These are phyloP conservation scores for Wickerhamiella occidentalis DNA, from an alignment of 805 yeast species.

Conservation along the genomic window DNA sequence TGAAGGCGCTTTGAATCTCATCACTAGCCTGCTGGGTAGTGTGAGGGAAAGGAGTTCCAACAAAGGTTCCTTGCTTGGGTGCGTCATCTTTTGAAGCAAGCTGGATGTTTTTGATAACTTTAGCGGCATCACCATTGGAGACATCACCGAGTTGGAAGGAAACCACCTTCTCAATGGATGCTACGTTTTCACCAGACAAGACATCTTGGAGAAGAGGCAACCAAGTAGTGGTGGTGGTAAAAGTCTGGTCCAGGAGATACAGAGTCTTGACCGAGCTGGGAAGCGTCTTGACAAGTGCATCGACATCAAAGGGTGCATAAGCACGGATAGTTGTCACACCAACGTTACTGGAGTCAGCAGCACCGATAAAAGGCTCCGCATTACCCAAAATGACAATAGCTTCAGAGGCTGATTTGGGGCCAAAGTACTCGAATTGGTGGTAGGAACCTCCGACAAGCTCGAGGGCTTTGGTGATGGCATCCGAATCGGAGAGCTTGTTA, in stretches of 20 bases:
- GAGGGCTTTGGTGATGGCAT: constrained; percentile 25
- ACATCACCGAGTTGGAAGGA: constrained; percentile 42
- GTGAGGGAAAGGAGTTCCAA: constrained; percentile 33
- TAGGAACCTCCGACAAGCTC: constrained; percentile 29
- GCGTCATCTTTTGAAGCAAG: constrained; percentile 38
- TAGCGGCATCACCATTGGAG: constrained; percentile 29
- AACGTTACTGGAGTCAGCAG: constrained; percentile 27
- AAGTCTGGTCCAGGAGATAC: constrained; percentile 56
- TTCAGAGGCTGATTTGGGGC: constrained; percentile 34
- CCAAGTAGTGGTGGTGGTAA: constrained; percentile 35
- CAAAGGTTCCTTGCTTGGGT: constrained; percentile 52
- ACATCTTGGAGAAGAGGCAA: constrained; percentile 68
- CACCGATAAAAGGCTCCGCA: constrained; percentile 31
- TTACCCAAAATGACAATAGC: constrained; percentile 57
- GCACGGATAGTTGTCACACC: constrained; percentile 48
- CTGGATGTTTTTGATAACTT: constrained; percentile 37
- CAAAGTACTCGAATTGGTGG: constrained; percentile 35
- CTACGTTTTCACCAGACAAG: constrained; percentile 38
- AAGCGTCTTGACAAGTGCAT: constrained; percentile 37
- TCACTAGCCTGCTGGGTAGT: constrained; percentile 26
- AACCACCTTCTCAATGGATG: constrained; percentile 33
- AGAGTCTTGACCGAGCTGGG: constrained; percentile 47
- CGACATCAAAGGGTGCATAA: constrained; percentile 61
- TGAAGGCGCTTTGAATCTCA: constrained; percentile 32
- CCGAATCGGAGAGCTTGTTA: constrained; percentile 12